phyloP scores from a whole-genome alignment of 2,329 filamentous ascomycete genomes.

The Myriosclerotinia curreyana region DNA sequence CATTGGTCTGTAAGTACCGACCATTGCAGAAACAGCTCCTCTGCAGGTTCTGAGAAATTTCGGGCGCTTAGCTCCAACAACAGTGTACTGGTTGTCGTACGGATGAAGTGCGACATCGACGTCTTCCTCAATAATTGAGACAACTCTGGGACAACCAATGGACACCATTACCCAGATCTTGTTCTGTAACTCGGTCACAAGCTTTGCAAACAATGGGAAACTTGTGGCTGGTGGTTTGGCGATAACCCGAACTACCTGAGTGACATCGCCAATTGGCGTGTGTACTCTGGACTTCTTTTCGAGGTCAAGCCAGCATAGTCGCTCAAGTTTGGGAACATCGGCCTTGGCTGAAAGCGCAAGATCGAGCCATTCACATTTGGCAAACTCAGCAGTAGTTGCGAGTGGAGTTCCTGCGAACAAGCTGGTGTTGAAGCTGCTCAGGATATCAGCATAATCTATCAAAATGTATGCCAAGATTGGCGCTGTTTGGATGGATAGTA shows the following conservation, averaged over 20 bases:
- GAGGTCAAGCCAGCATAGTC: not conserved
- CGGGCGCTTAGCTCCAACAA: constrained; percentile 1
- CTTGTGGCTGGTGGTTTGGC: not conserved
- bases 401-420: not conserved
- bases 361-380: not conserved
- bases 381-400: not conserved
- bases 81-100: not conserved
- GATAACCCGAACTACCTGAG: not conserved
- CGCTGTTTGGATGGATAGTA: not conserved
- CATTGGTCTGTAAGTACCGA: not conserved
- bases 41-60: not conserved
- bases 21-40: not conserved
- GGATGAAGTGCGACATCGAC: not conserved
- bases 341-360: not conserved
- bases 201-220: not conserved
- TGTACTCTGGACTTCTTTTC: not conserved
- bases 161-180: constrained; percentile 9
- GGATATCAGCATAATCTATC: not conserved
- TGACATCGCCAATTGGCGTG: not conserved
- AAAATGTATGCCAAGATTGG: not conserved
- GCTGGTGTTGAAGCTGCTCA: not conserved
- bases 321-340: not conserved
- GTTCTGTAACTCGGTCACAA: not conserved
- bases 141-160: not conserved
- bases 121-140: constrained; percentile 3